Conservation (phyloP, 208 protist species). For the Hexamita inflata region DNA sequence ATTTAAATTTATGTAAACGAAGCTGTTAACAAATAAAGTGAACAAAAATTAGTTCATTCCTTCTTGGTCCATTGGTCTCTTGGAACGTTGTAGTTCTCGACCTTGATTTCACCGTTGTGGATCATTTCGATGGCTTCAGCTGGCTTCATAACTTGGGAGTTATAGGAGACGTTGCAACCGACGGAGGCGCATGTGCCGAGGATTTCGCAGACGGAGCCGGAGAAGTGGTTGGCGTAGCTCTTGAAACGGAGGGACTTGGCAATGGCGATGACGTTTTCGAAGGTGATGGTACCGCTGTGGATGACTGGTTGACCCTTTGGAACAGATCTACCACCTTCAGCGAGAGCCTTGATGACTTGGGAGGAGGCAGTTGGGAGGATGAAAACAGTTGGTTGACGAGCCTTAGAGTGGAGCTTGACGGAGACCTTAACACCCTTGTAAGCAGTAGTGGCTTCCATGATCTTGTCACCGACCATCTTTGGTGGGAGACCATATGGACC, state of each 20-base stretch:
- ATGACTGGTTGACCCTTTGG: slow-evolving; percentile 37
- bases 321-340: slow-evolving; percentile 30
- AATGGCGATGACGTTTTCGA: slow-evolving; percentile 40
- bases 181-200: slow-evolving; percentile 39
- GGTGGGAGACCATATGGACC: slow-evolving; percentile 15
- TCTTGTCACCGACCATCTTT: slow-evolving; percentile 24
- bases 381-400: slow-evolving; percentile 12
- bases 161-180: slow-evolving; percentile 39
- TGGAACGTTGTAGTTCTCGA: slow-evolving; percentile 4
- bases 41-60: no score
- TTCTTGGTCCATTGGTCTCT: no score
- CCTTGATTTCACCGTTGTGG: slow-evolving; percentile 8
- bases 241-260: slow-evolving; percentile 22
- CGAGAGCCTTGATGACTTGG: slow-evolving; percentile 43
- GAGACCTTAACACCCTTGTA: slow-evolving; percentile 16
- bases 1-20: no score
- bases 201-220: slow-evolving; percentile 39
- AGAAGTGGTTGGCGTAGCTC: slow-evolving; percentile 30
- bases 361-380: slow-evolving; percentile 40
- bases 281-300: slow-evolving; percentile 33
- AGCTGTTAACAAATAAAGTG: no score
- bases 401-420: slow-evolving; percentile 18
- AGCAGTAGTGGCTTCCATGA: slow-evolving; percentile 9
- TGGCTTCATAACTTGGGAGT: slow-evolving; percentile 18
- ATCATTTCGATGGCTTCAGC: slow-evolving; percentile 18